Percentiles rank a stretch among this genome's conserved stretches.
Evolutionary conservation across 345 rosid genomes (phyloP).

Genomic region (Brassica nigra): DNA sequence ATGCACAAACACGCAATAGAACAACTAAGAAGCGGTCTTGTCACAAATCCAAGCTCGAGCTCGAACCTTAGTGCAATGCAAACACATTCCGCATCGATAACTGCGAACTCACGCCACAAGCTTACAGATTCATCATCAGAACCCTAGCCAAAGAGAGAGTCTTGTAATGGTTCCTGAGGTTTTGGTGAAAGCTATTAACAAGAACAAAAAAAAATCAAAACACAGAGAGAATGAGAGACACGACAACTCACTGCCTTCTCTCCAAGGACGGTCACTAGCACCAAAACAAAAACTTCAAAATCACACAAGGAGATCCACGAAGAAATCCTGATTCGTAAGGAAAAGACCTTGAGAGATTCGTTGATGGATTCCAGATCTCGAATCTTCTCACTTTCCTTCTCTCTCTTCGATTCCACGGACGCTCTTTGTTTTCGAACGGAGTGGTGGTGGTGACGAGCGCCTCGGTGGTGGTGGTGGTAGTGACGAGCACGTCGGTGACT

Average conservation of each 20-base stretch:
- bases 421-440: too few relatives aligned
- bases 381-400: too few relatives aligned
- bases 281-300: neutral
- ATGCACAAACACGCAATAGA: conserved; percentile 52
- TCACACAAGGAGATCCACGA: neutral
- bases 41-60: conserved; percentile 11
- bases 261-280: neutral
- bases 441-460: too few relatives aligned
- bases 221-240: neutral
- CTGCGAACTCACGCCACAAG: conserved; percentile 62
- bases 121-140: conserved; percentile 59
- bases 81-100: conserved; percentile 48
- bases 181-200: conserved; percentile 46
- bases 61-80: conserved; percentile 38
- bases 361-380: too few relatives aligned
- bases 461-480: too few relatives aligned
- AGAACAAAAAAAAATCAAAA: too few relatives aligned
- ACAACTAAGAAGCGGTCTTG: conserved; percentile 34
- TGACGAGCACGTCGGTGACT: too few relatives aligned
- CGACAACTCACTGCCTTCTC: neutral
- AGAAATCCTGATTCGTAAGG: too few relatives aligned
- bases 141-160: conserved; percentile 45
- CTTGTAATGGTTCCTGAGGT: conserved; percentile 58
- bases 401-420: too few relatives aligned
- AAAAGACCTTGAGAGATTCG: too few relatives aligned